Conservation (phyloP, 2,329 filamentous ascomycete genomes). For the Fusarium sp. region DNA sequence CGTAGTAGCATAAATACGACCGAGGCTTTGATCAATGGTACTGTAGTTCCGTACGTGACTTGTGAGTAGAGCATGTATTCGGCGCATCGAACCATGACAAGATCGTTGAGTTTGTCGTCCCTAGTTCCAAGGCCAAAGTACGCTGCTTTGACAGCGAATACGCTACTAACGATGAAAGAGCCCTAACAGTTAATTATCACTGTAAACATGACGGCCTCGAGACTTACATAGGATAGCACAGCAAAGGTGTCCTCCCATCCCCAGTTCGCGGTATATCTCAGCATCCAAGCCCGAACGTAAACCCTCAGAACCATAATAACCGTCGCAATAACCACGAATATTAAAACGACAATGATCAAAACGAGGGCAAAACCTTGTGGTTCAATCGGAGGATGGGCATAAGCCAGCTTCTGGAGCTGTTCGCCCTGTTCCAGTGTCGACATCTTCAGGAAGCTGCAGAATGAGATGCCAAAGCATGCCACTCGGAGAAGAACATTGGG, state of each 20-base stretch:
- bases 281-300: neutral
- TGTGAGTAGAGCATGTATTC: neutral
- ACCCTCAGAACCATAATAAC: neutral
- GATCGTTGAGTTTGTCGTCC: neutral
- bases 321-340: neutral
- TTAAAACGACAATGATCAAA: neutral
- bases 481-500: neutral
- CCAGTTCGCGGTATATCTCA: neutral
- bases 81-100: neutral
- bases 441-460: neutral
- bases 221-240: neutral
- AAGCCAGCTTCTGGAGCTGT: neutral
- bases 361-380: neutral
- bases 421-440: neutral
- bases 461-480: neutral
- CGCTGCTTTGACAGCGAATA: neutral
- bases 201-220: neutral
- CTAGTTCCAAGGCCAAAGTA: neutral
- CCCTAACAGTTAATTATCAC: neutral
- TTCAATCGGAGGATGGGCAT: neutral
- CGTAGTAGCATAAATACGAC: neutral
- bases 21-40: neutral
- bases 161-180: neutral
- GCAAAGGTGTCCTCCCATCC: neutral
- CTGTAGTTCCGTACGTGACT: neutral